Base-by-base conservation (phyloP, 2,329 filamentous ascomycete genomes). In the Verticillium isaacii region DNA sequence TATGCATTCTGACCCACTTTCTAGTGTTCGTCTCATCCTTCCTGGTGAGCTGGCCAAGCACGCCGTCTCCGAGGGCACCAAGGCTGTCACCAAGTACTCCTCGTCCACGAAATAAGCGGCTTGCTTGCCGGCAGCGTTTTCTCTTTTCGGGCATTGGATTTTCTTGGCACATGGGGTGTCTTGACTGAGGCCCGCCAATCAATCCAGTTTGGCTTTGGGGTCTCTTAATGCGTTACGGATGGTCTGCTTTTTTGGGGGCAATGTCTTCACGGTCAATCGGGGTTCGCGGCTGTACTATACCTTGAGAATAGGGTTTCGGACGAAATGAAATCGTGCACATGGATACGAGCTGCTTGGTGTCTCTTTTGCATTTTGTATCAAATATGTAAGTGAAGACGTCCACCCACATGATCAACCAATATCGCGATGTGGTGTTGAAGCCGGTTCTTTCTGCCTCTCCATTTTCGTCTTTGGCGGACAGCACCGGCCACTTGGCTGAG, bases 51-150 rank as follows among this genome's bases (percentile, higher is more conserved):
- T 99, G 72, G 95, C 95, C 79, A 99, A 99, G 90, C 95, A 99
- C 83, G 95, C 95, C 71, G 95, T 99, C 57, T 99, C 95, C 72
- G 95, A 99, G 85, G 95, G 95, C 77, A 99, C 95, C 79, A 99
- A 99, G 92, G 95, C 95, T 63, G 95, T 99, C 72, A 99, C 95
- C 86, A 99, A 99, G 89, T 99, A 98, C 88, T 98, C 94, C 71
- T 97, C 94, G 64, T 97, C 94, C 76, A 95, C 93, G 82, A 99
- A 98, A 92, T 98, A 97, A 87, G 81, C 70, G 71, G 66, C 75
- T 78, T 78, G 71, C 74, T 81, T 86, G 84, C 85, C 14, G 14
- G 57, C 57, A 58, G 41, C n/a, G 50, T 59, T 59, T 84, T 85
- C 79, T 81, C 79, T 82, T 78, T 82, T 78, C 75, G 78, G 80